Conservation (phyloP, 2,329 filamentous ascomycete genomes). For the Arthrinium phaeospermum region DNA sequence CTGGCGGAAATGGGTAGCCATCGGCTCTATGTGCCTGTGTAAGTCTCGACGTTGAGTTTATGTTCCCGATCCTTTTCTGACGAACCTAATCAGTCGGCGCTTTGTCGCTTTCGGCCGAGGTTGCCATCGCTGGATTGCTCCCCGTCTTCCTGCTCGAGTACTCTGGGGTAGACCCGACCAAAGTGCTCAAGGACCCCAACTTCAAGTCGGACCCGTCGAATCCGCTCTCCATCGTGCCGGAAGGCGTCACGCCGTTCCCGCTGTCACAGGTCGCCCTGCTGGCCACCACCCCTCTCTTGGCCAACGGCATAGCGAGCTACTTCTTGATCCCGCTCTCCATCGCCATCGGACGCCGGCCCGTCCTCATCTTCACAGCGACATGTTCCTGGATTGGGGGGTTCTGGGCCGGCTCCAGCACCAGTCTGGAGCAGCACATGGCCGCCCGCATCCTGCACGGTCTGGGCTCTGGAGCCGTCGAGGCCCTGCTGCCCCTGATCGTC, state of each 20-base stretch:
- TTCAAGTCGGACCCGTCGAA: slow-evolving; percentile 32
- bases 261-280: slow-evolving; percentile 39
- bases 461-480: slow-evolving; percentile 43
- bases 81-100: slow-evolving; percentile 32
- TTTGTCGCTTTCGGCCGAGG: slow-evolving; percentile 35
- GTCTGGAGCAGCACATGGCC: slow-evolving; percentile 38
- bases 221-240: slow-evolving; percentile 37
- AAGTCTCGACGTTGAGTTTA: slow-evolving; percentile 23
- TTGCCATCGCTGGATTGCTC: slow-evolving; percentile 38
- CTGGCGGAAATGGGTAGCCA: slow-evolving; percentile 40
- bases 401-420: slow-evolving; percentile 41
- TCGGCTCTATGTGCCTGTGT: slow-evolving; percentile 38
- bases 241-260: slow-evolving; percentile 35
- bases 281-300: slow-evolving; percentile 42
- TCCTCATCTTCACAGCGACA: slow-evolving; percentile 40
- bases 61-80: not conserved
- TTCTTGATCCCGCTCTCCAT: slow-evolving; percentile 46
- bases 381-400: slow-evolving; percentile 43
- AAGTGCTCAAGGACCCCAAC: slow-evolving; percentile 35
- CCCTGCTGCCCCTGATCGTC: slow-evolving; percentile 44
- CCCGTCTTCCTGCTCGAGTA: slow-evolving; percentile 44
- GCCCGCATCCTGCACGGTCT: slow-evolving; percentile 43
- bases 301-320: slow-evolving; percentile 43
- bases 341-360: slow-evolving; percentile 43
- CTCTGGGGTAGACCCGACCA: slow-evolving; percentile 38